Evolutionary conservation across 176 grass and related monocot genomes (phyloP).

Genomic region (Metroxylon sagu): DNA sequence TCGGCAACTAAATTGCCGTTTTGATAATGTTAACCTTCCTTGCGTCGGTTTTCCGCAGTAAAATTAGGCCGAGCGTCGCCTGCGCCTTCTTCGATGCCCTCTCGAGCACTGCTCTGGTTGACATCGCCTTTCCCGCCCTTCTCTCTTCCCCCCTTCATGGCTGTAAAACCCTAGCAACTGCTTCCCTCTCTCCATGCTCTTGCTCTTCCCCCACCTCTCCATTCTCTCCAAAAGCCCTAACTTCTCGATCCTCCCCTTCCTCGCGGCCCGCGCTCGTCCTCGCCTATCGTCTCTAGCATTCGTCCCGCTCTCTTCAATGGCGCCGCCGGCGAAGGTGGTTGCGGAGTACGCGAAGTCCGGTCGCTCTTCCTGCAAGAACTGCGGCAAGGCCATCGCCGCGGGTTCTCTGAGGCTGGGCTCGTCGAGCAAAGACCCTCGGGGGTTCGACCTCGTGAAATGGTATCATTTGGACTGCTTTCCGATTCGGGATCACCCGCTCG

Average conservation of each 20-base stretch:
- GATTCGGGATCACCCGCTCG: slow-evolving; percentile 23
- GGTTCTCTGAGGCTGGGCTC: slow-evolving; percentile 51
- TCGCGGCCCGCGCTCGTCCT: neutral
- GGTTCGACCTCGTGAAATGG: slow-evolving; percentile 58
- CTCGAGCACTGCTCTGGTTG: too few species aligned
- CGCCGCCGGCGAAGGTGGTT: slow-evolving; percentile 28
- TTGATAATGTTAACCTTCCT: too few species aligned
- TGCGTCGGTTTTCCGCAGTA: too few species aligned
- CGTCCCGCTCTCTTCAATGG: slow-evolving; percentile 10
- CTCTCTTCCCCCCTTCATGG: too few species aligned
- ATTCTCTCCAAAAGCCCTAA: slow-evolving; percentile 6
- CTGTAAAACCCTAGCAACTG: slow-evolving; percentile 1
- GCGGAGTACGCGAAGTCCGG: slow-evolving; percentile 72
- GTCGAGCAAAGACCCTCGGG: slow-evolving; percentile 33
- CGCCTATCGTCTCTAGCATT: slow-evolving; percentile 2
- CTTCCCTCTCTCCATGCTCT: neutral
- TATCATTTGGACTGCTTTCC: slow-evolving; percentile 70
- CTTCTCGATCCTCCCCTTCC: neutral
- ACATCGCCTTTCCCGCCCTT: too few species aligned
- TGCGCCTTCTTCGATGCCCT: too few species aligned
- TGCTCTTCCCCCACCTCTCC: slow-evolving; percentile 1
- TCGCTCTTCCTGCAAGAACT: slow-evolving; percentile 63
- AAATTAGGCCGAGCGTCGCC: too few species aligned
- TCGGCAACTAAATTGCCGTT: too few species aligned
- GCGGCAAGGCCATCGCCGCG: slow-evolving; percentile 36